Base-by-base conservation (phyloP, 805 yeast genomes). In the Saturnispora hagleri region DNA sequence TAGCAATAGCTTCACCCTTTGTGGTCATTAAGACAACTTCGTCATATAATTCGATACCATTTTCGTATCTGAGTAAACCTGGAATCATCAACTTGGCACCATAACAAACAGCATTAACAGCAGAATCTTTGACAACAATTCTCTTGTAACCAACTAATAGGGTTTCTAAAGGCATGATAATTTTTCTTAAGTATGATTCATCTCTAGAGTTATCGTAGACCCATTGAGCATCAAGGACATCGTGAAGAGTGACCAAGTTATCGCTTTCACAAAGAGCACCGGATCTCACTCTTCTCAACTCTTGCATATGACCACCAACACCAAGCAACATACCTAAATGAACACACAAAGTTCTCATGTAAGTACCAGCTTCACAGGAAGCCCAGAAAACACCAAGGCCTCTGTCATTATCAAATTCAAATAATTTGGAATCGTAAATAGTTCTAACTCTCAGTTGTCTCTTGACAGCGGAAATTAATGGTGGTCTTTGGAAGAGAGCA, bases 221-320 rank as follows among this genome's bases (percentile, higher is more conserved):
- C 89, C 96, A 93, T 75, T 93, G 99, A 53, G 99, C 99, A 70
- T 93, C 99, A 72, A 93, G 75, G 50, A 93, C 93, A 73, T 93
- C 99, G 73, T 93, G 99, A 66, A 93, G 78, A 56, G 99, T 90
- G 54, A 93, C 97, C 76, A 93, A 74, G 71, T 85, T 84, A 67
- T 93, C 97, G 63, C 76, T 78, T 73, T 93, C 99, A 64, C 83
- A 77, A 67, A 93, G 68, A 53, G 98, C 97, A 69, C 99, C 99
- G 47, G 96, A 87, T 75, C 99, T 84, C 57, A 93, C 99, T 79
- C 99, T 90, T 75, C 99, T 89, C 64, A 93, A 84, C 75, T 93
- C 99, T 80, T 93, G 99, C 99, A 93, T 93, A 75, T 93, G 99
- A 61, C 98, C 99, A 70, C 99, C 99, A 61, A 89, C 97, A 64